phyloP scores from a whole-genome alignment of 768 basidiomycete species.

The Gymnopilus junonius region DNA sequence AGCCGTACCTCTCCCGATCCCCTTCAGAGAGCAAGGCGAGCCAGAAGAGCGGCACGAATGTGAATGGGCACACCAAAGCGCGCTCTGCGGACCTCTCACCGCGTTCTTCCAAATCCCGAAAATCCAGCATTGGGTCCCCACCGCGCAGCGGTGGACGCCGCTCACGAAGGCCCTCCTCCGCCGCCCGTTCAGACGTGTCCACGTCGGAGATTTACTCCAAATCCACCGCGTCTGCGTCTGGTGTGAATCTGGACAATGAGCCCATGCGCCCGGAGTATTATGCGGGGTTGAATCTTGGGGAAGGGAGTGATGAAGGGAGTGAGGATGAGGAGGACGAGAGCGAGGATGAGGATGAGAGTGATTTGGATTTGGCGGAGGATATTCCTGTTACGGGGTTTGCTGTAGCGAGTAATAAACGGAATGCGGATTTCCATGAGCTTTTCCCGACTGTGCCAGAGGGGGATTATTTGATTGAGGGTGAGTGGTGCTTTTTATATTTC shows the following conservation, averaged over 20 bases:
- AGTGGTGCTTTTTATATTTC: too few relatives aligned
- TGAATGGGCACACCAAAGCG: slow-evolving; percentile 23
- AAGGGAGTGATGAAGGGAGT: slow-evolving; percentile 37
- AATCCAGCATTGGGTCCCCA: slow-evolving; percentile 22
- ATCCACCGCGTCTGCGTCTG: neutral
- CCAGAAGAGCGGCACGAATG: slow-evolving; percentile 12
- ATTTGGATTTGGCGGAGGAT: slow-evolving; percentile 62
- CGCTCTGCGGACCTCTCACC: slow-evolving; percentile 38
- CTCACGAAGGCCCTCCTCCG: slow-evolving; percentile 22
- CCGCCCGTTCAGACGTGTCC: slow-evolving; percentile 8
- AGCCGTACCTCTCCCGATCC: slow-evolving; percentile 31
- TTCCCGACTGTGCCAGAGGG: slow-evolving; percentile 91
- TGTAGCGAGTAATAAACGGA: slow-evolving; percentile 92
- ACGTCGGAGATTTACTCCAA: too few relatives aligned
- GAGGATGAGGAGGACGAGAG: slow-evolving; percentile 33
- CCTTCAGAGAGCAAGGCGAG: slow-evolving; percentile 27
- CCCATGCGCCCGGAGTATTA: slow-evolving; percentile 31
- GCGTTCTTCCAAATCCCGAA: slow-evolving; percentile 31
- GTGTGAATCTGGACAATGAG: slow-evolving; percentile 5
- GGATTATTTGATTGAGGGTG: slow-evolving; percentile 98
- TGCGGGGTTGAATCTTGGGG: slow-evolving; percentile 36
- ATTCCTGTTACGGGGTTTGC: slow-evolving; percentile 97
- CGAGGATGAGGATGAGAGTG: slow-evolving; percentile 43
- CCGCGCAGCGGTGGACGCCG: slow-evolving; percentile 14
- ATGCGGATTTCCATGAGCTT: slow-evolving; percentile 94